A percentile compares a stretch with the other conserved stretches of the same genome.
These are phyloP conservation scores for Glycine tomentella DNA, from an alignment of 306 rosid species.

Conservation along the genomic window DNA sequence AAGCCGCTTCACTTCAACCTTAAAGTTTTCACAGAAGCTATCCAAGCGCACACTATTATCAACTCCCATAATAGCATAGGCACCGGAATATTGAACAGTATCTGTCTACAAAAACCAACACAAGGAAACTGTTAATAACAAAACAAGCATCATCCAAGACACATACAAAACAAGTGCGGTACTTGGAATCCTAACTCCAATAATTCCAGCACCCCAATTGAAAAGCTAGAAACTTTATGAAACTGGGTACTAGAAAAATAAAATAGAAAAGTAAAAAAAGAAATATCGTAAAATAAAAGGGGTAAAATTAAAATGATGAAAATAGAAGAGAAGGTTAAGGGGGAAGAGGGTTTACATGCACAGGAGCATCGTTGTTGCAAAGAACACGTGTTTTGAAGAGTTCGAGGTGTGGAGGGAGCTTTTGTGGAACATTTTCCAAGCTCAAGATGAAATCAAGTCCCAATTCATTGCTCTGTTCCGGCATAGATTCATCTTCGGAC, in stretches of 20 bases:
- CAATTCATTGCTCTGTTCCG: slow-evolving; percentile 33
- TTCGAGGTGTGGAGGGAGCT: slow-evolving; percentile 55
- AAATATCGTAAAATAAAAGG: not conserved
- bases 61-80: slow-evolving; percentile 71
- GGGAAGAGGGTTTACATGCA: slow-evolving; percentile 52
- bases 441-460: slow-evolving; percentile 58
- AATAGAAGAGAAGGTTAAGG: too few species aligned
- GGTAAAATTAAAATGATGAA: not conserved
- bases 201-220: not conserved
- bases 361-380: slow-evolving; percentile 60
- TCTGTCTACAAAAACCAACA: slow-evolving; percentile 76
- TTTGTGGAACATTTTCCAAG: slow-evolving; percentile 54
- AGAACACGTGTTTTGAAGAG: slow-evolving; percentile 56
- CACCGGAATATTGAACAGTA: slow-evolving; percentile 83
- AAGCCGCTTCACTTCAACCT: slow-evolving; percentile 73
- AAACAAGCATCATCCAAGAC: not conserved
- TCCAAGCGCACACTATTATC: slow-evolving; percentile 76
- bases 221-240: not conserved
- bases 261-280: too few species aligned
- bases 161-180: not conserved
- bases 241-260: not conserved
- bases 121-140: not conserved
- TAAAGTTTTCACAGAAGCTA: slow-evolving; percentile 70
- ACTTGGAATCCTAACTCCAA: not conserved
- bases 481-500: slow-evolving; percentile 46